phyloP scores from a whole-genome alignment of 257 asterid genomes.

The Solanum habrochaites region DNA sequence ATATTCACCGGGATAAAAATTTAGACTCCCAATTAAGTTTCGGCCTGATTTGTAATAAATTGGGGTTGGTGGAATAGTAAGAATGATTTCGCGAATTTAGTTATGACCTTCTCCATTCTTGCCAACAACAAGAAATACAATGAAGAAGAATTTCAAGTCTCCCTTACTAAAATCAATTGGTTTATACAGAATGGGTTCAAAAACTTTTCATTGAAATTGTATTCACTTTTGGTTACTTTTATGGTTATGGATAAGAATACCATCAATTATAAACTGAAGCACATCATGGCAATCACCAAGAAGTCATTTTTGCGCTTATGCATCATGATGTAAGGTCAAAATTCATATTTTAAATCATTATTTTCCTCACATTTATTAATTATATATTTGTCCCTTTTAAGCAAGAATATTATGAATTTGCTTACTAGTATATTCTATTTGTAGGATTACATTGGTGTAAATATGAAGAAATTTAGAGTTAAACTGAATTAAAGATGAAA shows the following conservation, averaged over 20 bases:
- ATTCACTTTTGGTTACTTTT: not conserved
- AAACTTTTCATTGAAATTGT: not conserved
- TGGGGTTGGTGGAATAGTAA: not conserved
- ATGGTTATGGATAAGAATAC: not conserved
- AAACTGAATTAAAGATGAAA: no score
- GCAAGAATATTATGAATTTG: no score
- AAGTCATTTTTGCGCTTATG: not conserved
- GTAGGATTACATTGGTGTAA: no score
- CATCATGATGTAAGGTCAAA: no score
- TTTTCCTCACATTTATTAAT: no score
- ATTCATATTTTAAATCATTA: no score
- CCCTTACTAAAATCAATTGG: not conserved
- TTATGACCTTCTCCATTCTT: not conserved
- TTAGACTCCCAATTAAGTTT: not conserved
- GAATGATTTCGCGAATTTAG: no score
- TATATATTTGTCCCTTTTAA: no score
- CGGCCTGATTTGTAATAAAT: not conserved
- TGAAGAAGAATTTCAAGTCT: not conserved
- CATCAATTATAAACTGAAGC: not conserved
- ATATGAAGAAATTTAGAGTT: no score
- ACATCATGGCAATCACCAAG: not conserved
- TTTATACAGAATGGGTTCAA: not conserved
- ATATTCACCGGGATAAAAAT: not conserved
- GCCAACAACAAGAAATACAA: no score
- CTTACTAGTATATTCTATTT: no score